Percentiles rank a stretch among this genome's conserved stretches.
Evolutionary conservation across 371 early-diverging fungal species (phyloP).

Genomic region (Apophysomyces variabilis): DNA sequence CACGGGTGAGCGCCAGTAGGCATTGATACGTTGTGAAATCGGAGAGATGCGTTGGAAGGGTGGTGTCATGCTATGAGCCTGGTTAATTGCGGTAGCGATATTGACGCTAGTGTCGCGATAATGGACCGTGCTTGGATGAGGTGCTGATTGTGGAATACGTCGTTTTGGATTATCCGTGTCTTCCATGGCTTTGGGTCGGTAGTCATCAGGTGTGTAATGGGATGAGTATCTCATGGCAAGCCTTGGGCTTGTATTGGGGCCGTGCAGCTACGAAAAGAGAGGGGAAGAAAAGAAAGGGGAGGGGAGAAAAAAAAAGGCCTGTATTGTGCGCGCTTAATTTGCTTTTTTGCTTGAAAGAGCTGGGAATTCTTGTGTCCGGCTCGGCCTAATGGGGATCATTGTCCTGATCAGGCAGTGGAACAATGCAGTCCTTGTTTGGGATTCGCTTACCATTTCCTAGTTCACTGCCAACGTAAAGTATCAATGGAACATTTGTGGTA

Average conservation of each 20-base stretch:
- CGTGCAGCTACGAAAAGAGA: background rate
- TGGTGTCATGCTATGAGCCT: constrained; percentile 7
- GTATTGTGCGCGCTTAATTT: background rate
- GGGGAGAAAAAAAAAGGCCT: background rate
- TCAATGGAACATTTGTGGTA: too few relatives aligned
- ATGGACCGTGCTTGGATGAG: background rate
- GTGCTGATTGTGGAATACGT: background rate
- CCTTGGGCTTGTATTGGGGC: background rate
- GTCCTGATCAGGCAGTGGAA: too few relatives aligned
- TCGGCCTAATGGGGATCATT: too few relatives aligned
- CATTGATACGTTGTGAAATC: background rate
- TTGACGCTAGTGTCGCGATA: constrained; percentile 17
- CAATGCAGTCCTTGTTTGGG: too few relatives aligned
- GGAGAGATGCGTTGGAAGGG: constrained; percentile 3
- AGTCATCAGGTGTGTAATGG: background rate
- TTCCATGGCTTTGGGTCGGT: background rate
- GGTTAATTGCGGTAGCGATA: constrained; percentile 15
- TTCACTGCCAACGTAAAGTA: too few relatives aligned
- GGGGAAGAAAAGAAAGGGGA: background rate
- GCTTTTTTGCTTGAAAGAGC: background rate
- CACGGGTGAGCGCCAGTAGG: background rate
- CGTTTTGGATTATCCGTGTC: background rate
- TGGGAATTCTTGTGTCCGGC: too few relatives aligned
- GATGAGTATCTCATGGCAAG: background rate
- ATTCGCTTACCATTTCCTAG: too few relatives aligned